Percentiles rank a stretch among this genome's conserved stretches.
These are phyloP conservation scores for Lagerstroemia speciosa DNA, from an alignment of 345 rosid species.

Conservation along the genomic window DNA sequence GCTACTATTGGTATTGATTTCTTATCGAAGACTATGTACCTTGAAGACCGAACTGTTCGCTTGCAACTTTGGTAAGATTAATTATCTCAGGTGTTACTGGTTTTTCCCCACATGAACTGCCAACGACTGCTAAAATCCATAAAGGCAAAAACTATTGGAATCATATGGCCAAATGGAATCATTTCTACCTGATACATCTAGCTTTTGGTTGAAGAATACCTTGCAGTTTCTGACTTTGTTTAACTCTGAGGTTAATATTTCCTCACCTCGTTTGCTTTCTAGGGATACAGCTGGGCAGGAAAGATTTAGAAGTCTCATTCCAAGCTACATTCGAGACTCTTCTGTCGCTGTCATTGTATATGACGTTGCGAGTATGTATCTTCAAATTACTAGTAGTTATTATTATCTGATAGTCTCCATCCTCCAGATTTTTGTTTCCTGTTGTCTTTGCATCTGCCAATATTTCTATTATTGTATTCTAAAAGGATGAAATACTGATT, in stretches of 20 bases:
- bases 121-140: background rate
- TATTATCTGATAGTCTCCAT: background rate
- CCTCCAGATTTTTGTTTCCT: background rate
- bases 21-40: slow-evolving; percentile 88
- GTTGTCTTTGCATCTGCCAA: background rate
- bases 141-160: background rate
- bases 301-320: slow-evolving; percentile 89
- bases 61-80: slow-evolving; percentile 69
- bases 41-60: slow-evolving; percentile 87
- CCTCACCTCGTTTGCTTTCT: slow-evolving; percentile 7
- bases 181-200: background rate
- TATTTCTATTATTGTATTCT: too few species aligned
- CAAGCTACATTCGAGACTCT: slow-evolving; percentile 91
- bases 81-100: background rate
- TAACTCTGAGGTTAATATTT: background rate
- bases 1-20: slow-evolving; percentile 93
- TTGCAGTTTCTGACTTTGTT: background rate
- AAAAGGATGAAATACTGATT: background rate
- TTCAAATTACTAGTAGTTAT: background rate
- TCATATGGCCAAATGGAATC: background rate
- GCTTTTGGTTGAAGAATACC: background rate
- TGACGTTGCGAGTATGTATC: slow-evolving; percentile 66
- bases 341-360: slow-evolving; percentile 90
- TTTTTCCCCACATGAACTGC: background rate
- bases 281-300: slow-evolving; percentile 99